Percentiles rank a stretch among this genome's conserved stretches.
These are phyloP conservation scores for Talaromyces amestolkiae DNA, from an alignment of 2,329 filamentous ascomycete species.

Conservation along the genomic window DNA sequence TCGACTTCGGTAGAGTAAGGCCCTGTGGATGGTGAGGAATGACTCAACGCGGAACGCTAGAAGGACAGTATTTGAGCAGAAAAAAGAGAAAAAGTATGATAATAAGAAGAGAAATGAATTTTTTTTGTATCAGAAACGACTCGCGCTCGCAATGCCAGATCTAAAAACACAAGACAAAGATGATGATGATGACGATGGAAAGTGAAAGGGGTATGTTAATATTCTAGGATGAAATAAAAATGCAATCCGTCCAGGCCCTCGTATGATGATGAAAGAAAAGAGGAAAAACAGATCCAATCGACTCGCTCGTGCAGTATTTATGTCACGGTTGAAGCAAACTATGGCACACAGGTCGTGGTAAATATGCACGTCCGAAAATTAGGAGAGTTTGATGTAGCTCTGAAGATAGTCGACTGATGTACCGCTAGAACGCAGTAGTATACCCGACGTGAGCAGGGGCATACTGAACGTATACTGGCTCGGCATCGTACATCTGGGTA, in stretches of 20 bases:
- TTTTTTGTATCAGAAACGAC: constrained; percentile 24
- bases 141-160: constrained; percentile 50
- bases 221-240: constrained; percentile 30
- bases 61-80: constrained; percentile 5
- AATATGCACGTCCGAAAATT: constrained; percentile 13
- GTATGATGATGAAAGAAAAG: constrained; percentile 17
- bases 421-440: constrained; percentile 30
- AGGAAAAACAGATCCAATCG: constrained; percentile 16
- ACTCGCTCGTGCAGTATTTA: constrained; percentile 16
- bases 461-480: constrained; percentile 34
- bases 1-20: neutral
- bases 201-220: constrained; percentile 18
- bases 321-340: constrained; percentile 18
- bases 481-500: constrained; percentile 37
- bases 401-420: neutral
- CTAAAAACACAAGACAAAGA: constrained; percentile 30
- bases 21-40: neutral
- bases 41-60: constrained; percentile 18
- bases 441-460: constrained; percentile 36
- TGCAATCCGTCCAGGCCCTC: constrained; percentile 20
- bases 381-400: neutral
- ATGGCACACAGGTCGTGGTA: constrained; percentile 23
- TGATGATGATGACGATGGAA: constrained; percentile 1
- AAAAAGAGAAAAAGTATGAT: constrained; percentile 14
- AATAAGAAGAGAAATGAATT: constrained; percentile 18